Evolutionary conservation across 371 early-diverging fungal genomes (phyloP), one percentile per base, ranked within the genome.

Genomic region (Conidiobolus incongruus): DNA sequence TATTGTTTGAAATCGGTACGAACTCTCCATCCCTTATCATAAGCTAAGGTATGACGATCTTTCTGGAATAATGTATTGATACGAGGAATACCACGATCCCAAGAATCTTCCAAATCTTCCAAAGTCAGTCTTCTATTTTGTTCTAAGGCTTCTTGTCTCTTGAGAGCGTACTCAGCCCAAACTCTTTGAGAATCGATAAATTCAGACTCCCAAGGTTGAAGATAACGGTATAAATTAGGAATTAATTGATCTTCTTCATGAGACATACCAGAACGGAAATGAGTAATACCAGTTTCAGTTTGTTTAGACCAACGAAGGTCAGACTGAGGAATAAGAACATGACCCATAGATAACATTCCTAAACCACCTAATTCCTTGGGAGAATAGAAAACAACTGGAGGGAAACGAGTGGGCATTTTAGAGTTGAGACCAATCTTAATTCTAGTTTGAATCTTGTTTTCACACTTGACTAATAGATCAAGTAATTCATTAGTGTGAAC

Each of bases 361-460:
- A 99, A 70, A 46, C 99, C 99, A 52, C 99, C 99, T 47, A 93
- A 61, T 63, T 96, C 94, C 66, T 84, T 86, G 4, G 91, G 89
- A 24, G 75, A 66, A 50, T 81, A 86, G 60, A 93, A 89, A 1
- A 96, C 80, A 3, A 90, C 89, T 15, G 92, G 92, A 31, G 99
- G 99, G 78, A 98, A 98, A 58, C 99, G 76, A 23, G 75, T 75
- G 47, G 98, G 95, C 95, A 98, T 98, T 65, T 97, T 97, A 38
- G 88, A 86, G 65, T 98, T 98, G 50, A 99, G 75, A 52, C 94
- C 95, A 60, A 89, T 90, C 77, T 96, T 98, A 61, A 99, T 81
- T 63, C 92, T 78, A n/a, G 91, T 88, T 60, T 95, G 93, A 39
- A 98, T 88, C 70, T 91, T 94, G 62, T 87, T 90, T 60, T 99